Percentiles rank a stretch among this genome's conserved stretches.
Evolutionary conservation across 2,329 filamentous ascomycete genomes (phyloP).

Genomic region (Trichoderma sp.): DNA sequence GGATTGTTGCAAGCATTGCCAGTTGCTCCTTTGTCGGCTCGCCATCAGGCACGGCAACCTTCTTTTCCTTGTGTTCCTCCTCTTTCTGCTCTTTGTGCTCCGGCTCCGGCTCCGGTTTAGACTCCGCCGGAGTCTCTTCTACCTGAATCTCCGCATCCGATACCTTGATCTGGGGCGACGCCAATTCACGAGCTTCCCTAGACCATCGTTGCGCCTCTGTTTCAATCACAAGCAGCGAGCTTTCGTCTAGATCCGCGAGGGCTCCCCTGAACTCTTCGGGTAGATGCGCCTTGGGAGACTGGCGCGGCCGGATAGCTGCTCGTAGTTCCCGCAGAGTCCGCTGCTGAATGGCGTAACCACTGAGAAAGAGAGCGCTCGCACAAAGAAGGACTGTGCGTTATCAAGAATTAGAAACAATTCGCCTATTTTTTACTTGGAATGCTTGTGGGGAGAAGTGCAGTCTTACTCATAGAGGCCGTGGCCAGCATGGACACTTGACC

Average conservation of each 20-base stretch:
- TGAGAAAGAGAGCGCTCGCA: conserved; percentile 79
- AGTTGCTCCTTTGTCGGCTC: conserved; percentile 29
- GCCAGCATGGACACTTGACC: conserved; percentile 68
- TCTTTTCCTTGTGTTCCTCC: conserved; percentile 16
- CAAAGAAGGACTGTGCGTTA: conserved; percentile 63
- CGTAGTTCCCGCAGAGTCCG: conserved; percentile 77
- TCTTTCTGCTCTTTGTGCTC: conserved; percentile 22
- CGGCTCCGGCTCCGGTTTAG: conserved; percentile 26
- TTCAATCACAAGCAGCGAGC: conserved; percentile 41
- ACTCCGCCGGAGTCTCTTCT: neutral
- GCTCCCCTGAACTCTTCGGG: conserved; percentile 49
- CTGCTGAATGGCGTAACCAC: conserved; percentile 84
- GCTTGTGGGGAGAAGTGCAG: conserved; percentile 16
- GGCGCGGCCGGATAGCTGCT: conserved; percentile 58
- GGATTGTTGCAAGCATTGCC: conserved; percentile 33
- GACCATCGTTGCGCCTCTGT: conserved; percentile 34
- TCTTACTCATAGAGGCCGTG: conserved; percentile 61
- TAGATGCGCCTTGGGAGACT: conserved; percentile 48
- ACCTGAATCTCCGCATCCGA: conserved; percentile 32
- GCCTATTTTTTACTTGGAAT: neutral
- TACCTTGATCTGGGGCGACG: conserved; percentile 22
- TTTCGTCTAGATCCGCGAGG: conserved; percentile 47
- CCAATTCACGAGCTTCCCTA: conserved; percentile 21
- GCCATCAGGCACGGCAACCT: neutral
- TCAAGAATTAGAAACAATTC: neutral